phyloP scores from a whole-genome alignment of 1,139 yeast genomes.

The Lodderomyces jiufengensis region DNA sequence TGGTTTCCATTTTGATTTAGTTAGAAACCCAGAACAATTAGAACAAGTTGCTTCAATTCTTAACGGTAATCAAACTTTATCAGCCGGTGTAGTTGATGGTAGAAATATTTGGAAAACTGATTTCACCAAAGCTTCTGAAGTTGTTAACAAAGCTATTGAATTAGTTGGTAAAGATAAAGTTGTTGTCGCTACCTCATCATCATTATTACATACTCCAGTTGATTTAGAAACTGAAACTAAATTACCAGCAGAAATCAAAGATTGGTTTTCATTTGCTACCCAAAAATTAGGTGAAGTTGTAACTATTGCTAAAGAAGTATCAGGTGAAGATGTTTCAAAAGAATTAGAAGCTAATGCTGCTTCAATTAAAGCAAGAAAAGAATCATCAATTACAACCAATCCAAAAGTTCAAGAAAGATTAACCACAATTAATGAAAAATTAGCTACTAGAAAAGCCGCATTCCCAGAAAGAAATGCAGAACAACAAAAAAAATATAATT shows the following conservation, averaged over 20 bases:
- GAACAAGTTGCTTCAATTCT: conserved; percentile 73
- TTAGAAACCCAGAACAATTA: conserved; percentile 94
- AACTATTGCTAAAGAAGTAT: conserved; percentile 80
- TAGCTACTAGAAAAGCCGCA: conserved; percentile 81
- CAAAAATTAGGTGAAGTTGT: conserved; percentile 94
- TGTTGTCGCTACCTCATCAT: conserved; percentile 94
- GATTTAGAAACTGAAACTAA: conserved; percentile 89
- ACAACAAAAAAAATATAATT: conserved; percentile 83
- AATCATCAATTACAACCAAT: conserved; percentile 87
- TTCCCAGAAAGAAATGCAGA: conserved; percentile 84
- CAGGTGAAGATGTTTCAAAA: conserved; percentile 67
- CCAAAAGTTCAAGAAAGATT: conserved; percentile 87
- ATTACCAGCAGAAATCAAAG: conserved; percentile 85
- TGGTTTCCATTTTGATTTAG: conserved; percentile 96
- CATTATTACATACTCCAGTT: conserved; percentile 97
- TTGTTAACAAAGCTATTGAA: conserved; percentile 77
- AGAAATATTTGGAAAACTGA: conserved; percentile 99
- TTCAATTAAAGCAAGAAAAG: conserved; percentile 80
- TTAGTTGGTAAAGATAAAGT: conserved; percentile 85
- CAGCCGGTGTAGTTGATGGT: conserved; percentile 97
- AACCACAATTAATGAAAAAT: conserved; percentile 71
- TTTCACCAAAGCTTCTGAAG: conserved; percentile 77
- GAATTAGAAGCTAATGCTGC: conserved; percentile 82
- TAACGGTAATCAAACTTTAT: conserved; percentile 63
- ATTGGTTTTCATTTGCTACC: conserved; percentile 98